Evolutionary conservation across 768 basidiomycete species (phyloP), one percentile per base, ranked within the genome.

Genomic region (Naematelia encephala): DNA sequence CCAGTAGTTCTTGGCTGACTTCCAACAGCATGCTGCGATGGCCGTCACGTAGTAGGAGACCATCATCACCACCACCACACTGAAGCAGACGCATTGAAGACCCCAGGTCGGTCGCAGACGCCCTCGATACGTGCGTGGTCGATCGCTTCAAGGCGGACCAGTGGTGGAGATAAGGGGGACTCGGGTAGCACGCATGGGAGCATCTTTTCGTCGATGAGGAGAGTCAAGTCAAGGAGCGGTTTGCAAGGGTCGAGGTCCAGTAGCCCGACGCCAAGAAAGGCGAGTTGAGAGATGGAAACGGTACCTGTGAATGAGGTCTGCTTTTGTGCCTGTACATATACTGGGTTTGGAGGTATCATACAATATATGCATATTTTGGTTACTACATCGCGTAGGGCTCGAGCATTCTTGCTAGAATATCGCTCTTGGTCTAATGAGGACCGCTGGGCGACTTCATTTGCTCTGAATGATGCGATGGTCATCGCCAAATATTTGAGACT

Each of bases 11-110:
- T 57, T 42, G 27, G 28, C 50, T 53, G 28, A 22, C 28, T 39
- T 2, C 5, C 29, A 5, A 61, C 46, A 76, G 75, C 71, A 16
- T 76, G 73, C 59, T 74, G 73, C 42, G 70, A 74, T 51, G 75
- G 75, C 12, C 64, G 65, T 44, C 73, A 76, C 49, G 62, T 67
- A 23, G 69, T 76, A 5, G 72, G 74, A 4, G 70, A 64, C 29
- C 66, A 66, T 47, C 39, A 68, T 21, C 68, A 69, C 27, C 68
- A 72, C 47, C 63, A 68, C 51, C 54, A 61, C 47, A 59, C 62
- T 16, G 34, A 39, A 8, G 16, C 8, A 16, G 34, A 39, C 34
- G 16, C 34, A 39, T 39, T 8, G 34, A 39, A 28, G 27, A 55
- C 59, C 2, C 53, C 53, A 45, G 48, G 16, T 12, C 46, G 52